Percentiles rank a stretch among this genome's conserved stretches.
These are phyloP conservation scores for Colletotrichum higginsianum DNA, from an alignment of 2,329 filamentous ascomycete genomes.

Conservation along the genomic window DNA sequence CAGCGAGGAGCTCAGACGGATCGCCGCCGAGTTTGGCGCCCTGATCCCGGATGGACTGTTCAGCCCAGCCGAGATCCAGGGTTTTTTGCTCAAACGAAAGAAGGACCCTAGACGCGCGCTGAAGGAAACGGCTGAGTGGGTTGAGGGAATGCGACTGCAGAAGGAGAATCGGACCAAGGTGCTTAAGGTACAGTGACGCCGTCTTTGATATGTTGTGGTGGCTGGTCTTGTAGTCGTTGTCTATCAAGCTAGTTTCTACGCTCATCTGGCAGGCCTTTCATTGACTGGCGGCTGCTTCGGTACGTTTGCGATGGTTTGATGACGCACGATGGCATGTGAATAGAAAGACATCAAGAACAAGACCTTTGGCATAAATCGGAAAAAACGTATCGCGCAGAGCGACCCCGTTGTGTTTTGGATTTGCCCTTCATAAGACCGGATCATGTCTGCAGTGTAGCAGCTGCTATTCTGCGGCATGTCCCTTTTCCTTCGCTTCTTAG, in stretches of 20 bases:
- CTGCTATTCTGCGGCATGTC: too few relatives aligned
- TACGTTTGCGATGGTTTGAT: not conserved
- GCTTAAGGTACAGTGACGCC: constrained; percentile 60
- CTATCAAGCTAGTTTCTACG: not conserved
- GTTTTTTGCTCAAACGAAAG: constrained; percentile 75
- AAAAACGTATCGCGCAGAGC: not conserved
- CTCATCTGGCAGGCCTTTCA: not conserved
- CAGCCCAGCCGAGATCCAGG: constrained; percentile 75
- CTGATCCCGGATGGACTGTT: constrained; percentile 68
- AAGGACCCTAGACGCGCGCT: constrained; percentile 70
- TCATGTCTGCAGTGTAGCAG: not conserved
- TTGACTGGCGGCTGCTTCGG: not conserved
- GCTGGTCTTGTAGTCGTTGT: not conserved
- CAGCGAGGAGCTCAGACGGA: constrained; percentile 56
- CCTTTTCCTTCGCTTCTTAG: too few relatives aligned
- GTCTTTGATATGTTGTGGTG: not conserved
- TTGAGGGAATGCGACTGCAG: constrained; percentile 64
- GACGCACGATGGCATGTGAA: not conserved
- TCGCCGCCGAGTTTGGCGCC: constrained; percentile 66
- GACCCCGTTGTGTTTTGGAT: not conserved
- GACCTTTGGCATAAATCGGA: not conserved
- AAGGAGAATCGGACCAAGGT: constrained; percentile 66
- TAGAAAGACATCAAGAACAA: not conserved
- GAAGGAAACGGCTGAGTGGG: constrained; percentile 68
- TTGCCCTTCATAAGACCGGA: not conserved